Percentiles rank a stretch among this genome's conserved stretches.
phyloP scores from a whole-genome alignment of 768 basidiomycete genomes.

The Boletus huronensis region DNA sequence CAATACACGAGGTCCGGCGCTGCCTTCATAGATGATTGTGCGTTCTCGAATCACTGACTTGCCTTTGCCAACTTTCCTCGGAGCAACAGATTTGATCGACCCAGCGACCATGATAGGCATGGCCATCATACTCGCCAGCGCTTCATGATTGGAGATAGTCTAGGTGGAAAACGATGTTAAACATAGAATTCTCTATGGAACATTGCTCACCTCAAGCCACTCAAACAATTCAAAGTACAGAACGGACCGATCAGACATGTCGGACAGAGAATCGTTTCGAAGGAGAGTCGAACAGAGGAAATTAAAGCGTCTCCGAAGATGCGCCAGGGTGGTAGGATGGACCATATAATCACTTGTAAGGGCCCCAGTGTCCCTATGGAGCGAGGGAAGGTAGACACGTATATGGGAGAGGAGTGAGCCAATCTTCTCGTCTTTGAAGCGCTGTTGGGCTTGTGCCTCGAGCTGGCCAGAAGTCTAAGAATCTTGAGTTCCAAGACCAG shows the following conservation, averaged over 20 bases:
- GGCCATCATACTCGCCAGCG: slow-evolving; percentile 91
- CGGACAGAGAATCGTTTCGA: slow-evolving; percentile 87
- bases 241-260: slow-evolving; percentile 85
- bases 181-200: not conserved
- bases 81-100: slow-evolving; percentile 59
- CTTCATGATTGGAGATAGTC: slow-evolving; percentile 93
- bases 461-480: slow-evolving; percentile 72
- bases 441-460: slow-evolving; percentile 73
- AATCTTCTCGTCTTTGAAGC: slow-evolving; percentile 69
- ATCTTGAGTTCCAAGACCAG: slow-evolving; percentile 5
- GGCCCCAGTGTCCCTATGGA: slow-evolving; percentile 71
- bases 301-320: slow-evolving; percentile 88
- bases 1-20: slow-evolving; percentile 85
- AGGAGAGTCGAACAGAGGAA: slow-evolving; percentile 81
- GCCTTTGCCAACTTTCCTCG: slow-evolving; percentile 48
- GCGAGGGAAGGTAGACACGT: slow-evolving; percentile 79
- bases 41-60: slow-evolving; percentile 67
- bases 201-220: slow-evolving; percentile 76
- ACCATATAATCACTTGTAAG: slow-evolving; percentile 86
- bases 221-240: slow-evolving; percentile 88
- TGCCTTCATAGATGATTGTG: slow-evolving; percentile 85
- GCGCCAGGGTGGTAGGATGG: slow-evolving; percentile 89
- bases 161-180: slow-evolving; percentile 30
- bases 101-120: slow-evolving; percentile 92
- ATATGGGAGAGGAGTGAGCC: slow-evolving; percentile 65